phyloP scores from a whole-genome alignment of 352 stramenopile species.

The Globisporangium alternatum region DNA sequence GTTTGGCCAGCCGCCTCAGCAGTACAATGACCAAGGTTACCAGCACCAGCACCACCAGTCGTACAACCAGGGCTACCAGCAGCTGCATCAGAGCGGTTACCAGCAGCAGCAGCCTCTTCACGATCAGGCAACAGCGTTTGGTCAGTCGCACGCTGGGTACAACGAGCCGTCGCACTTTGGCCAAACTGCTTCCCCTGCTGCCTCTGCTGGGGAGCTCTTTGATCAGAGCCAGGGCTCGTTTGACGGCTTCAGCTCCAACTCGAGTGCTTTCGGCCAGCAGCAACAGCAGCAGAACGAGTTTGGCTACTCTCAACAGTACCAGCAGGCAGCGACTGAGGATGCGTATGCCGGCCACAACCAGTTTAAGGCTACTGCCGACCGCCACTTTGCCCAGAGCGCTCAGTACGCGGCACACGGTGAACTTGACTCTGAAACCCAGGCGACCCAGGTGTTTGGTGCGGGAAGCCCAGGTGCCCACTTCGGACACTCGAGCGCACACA shows the following conservation, averaged over 20 bases:
- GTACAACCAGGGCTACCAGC: constrained; percentile 26
- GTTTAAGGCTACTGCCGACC: neutral
- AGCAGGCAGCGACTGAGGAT: neutral
- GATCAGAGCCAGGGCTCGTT: constrained; percentile 17
- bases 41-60: constrained; percentile 19
- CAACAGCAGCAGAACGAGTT: constrained; percentile 8
- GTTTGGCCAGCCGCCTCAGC: constrained; percentile 27
- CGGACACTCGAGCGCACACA: constrained; percentile 7
- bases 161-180: constrained; percentile 22
- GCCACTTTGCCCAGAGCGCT: constrained; percentile 3
- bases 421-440: neutral
- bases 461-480: neutral
- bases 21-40: constrained; percentile 29
- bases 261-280: constrained; percentile 13
- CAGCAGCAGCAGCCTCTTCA: constrained; percentile 1
- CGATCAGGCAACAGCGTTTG: constrained; percentile 9
- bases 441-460: neutral
- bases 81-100: no score
- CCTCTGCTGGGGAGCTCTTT: constrained; percentile 28
- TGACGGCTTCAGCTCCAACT: constrained; percentile 11
- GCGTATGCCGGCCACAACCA: constrained; percentile 5
- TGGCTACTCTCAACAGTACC: constrained; percentile 2
- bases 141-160: constrained; percentile 13
- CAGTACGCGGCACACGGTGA: neutral
- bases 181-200: constrained; percentile 10